Conservation (phyloP, 2,329 filamentous ascomycete species). For the Trichophyton schoenleinii region DNA sequence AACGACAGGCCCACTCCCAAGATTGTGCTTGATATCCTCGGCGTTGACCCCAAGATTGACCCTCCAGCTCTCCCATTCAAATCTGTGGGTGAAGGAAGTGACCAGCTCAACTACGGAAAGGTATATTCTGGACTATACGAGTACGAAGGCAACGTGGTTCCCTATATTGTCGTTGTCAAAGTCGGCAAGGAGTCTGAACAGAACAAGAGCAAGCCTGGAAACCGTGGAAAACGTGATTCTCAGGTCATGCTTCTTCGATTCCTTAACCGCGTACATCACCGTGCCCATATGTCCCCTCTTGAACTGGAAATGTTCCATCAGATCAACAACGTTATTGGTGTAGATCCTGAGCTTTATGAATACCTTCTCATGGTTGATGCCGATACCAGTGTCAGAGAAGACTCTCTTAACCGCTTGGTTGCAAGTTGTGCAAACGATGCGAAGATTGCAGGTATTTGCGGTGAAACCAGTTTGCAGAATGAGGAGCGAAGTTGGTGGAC, state of each 20-base stretch:
- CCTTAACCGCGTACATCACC: slow-evolving; percentile 93
- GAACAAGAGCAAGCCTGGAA: slow-evolving; percentile 79
- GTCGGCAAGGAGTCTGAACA: slow-evolving; percentile 95
- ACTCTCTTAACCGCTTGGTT: slow-evolving; percentile 83
- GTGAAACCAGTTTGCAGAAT: slow-evolving; percentile 91
- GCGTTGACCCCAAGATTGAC: slow-evolving; percentile 92
- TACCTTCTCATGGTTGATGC: slow-evolving; percentile 96
- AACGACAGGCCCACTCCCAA: slow-evolving; percentile 96
- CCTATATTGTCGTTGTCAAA: slow-evolving; percentile 91
- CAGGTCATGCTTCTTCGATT: slow-evolving; percentile 95
- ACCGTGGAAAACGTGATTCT: slow-evolving; percentile 96
- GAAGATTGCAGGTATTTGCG: slow-evolving; percentile 94
- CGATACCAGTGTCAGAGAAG: slow-evolving; percentile 85
- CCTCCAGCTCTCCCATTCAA: slow-evolving; percentile 90
- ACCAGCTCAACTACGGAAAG: slow-evolving; percentile 96
- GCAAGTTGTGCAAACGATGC: slow-evolving; percentile 86
- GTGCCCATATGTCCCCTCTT: slow-evolving; percentile 83
- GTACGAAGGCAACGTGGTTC: slow-evolving; percentile 92
- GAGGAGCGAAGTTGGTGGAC: slow-evolving; percentile 96
- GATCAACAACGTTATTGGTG: slow-evolving; percentile 97
- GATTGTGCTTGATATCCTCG: slow-evolving; percentile 93
- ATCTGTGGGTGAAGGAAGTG: slow-evolving; percentile 73
- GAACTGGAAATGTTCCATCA: slow-evolving; percentile 98
- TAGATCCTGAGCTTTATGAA: slow-evolving; percentile 93
- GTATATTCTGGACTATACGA: slow-evolving; percentile 97